Conservation (phyloP, 192 early-diverging fungal genomes). For the Backusella circina region DNA sequence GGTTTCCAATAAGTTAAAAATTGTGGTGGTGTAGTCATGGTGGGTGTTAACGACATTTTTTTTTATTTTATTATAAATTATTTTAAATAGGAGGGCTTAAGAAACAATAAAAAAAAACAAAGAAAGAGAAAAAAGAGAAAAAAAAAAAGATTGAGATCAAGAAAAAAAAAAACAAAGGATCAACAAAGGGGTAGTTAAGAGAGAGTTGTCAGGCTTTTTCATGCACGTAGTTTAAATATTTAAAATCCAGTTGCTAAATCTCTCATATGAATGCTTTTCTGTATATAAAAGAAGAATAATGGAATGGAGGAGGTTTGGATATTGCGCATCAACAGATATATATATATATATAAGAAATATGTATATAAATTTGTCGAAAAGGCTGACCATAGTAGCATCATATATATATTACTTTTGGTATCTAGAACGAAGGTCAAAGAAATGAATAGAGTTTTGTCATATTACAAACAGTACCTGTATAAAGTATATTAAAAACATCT, state of each 20-base stretch:
- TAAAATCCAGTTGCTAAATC: not conserved
- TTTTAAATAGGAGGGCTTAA: not conserved
- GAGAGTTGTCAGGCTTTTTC: not conserved
- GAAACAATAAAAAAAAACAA: not conserved
- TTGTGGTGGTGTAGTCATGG: not conserved
- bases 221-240: constrained; percentile 3
- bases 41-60: not conserved
- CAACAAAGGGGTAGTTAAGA: not conserved
- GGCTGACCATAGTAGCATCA: not conserved
- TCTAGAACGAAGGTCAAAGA: not conserved
- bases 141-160: not conserved
- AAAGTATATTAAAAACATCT: not conserved
- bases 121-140: not conserved
- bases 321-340: not conserved
- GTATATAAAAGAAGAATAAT: not conserved
- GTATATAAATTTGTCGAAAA: not conserved
- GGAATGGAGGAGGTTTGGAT: not conserved
- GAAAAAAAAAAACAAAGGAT: not conserved
- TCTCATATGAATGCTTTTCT: not conserved
- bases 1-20: constrained; percentile 51
- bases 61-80: not conserved
- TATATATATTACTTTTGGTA: not conserved
- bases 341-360: not conserved
- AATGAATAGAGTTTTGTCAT: not conserved
- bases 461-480: not conserved